A percentile compares a stretch with the other conserved stretches of the same genome.
Evolutionary conservation across 257 asterid genomes (phyloP).

Genomic region (Mentha longifolia): DNA sequence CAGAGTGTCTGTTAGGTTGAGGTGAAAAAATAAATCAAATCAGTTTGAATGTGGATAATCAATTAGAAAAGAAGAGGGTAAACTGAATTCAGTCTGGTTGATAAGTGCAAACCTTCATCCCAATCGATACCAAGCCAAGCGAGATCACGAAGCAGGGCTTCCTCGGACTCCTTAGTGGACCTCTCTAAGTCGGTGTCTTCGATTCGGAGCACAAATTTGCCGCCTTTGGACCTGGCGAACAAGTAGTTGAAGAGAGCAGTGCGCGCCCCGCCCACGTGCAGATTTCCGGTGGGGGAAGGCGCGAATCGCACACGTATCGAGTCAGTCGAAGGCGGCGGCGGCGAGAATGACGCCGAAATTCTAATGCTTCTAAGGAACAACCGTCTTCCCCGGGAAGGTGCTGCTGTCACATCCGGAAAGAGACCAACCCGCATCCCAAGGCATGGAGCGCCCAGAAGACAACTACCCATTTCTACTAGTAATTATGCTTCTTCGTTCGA

Average conservation of each 20-base stretch:
- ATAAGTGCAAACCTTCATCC: slow-evolving; percentile 75
- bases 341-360: slow-evolving; percentile 51
- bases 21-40: too few species aligned
- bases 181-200: slow-evolving; percentile 96
- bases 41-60: not conserved
- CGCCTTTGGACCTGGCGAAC: slow-evolving; percentile 90
- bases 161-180: slow-evolving; percentile 95
- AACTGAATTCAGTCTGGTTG: not conserved
- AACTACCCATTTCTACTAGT: slow-evolving; percentile 44
- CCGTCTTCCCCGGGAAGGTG: slow-evolving; percentile 44
- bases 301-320: slow-evolving; percentile 89
- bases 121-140: slow-evolving; percentile 93
- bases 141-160: slow-evolving; percentile 88
- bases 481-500: not conserved
- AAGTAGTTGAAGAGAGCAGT: slow-evolving; percentile 94
- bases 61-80: not conserved
- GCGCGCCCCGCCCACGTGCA: slow-evolving; percentile 98
- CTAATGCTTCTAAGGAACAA: slow-evolving; percentile 42
- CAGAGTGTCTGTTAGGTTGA: too few species aligned
- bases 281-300: slow-evolving; percentile 98
- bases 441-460: slow-evolving; percentile 53
- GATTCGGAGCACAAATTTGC: slow-evolving; percentile 84
- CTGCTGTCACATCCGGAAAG: slow-evolving; percentile 38
- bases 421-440: slow-evolving; percentile 43
- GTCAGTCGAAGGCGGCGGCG: slow-evolving; percentile 26